A percentile compares a stretch with the other conserved stretches of the same genome.
phyloP scores from a whole-genome alignment of 192 early-diverging fungal genomes.

The Coemansia erecta region DNA sequence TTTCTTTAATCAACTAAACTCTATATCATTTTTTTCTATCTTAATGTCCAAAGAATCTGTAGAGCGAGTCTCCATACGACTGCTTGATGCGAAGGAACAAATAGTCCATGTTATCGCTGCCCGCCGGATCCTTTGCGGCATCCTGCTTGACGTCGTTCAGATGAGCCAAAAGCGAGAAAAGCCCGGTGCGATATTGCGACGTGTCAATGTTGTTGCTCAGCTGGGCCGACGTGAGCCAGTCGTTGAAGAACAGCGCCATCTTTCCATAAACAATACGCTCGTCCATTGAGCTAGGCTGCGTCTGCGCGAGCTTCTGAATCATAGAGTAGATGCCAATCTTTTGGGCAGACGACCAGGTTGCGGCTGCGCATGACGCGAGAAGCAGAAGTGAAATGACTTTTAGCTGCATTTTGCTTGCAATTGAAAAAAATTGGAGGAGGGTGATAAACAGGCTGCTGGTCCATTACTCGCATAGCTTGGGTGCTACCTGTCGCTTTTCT shows the following conservation, averaged over 20 bases:
- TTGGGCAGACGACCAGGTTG: constrained; percentile 25
- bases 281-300: constrained; percentile 19
- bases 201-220: constrained; percentile 23
- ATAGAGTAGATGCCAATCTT: constrained; percentile 35
- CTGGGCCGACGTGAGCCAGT: constrained; percentile 21
- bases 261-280: constrained; percentile 37
- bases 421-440: background rate
- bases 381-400: constrained; percentile 5
- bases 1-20: background rate
- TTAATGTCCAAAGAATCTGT: constrained; percentile 19
- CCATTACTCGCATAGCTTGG: too few species aligned
- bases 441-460: too few species aligned
- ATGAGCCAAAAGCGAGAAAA: constrained; percentile 23
- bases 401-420: background rate
- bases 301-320: constrained; percentile 22
- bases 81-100: constrained; percentile 22
- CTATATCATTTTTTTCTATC: background rate
- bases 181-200: constrained; percentile 28
- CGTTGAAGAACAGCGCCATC: constrained; percentile 28
- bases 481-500: background rate
- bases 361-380: constrained; percentile 4
- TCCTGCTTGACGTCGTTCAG: constrained; percentile 23
- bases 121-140: constrained; percentile 21
- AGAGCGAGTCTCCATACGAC: constrained; percentile 25
- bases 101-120: constrained; percentile 36